Conservation (phyloP, 352 stramenopile species). For the Pythium vanterpoolii region DNA sequence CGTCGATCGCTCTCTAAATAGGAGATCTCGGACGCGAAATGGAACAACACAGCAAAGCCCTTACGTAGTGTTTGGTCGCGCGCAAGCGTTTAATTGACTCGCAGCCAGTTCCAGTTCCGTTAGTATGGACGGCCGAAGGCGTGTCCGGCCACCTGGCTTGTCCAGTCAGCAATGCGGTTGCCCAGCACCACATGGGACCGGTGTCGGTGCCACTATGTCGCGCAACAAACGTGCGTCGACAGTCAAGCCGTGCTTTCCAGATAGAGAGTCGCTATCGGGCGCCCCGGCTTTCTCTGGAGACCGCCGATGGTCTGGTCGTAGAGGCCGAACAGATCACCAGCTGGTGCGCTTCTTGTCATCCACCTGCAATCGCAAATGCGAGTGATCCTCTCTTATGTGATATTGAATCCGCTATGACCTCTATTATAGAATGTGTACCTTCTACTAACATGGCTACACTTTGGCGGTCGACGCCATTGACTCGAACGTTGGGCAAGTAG, state of each 20-base stretch:
- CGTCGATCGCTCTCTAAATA: background rate
- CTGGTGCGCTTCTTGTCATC: background rate
- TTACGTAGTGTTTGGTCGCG: too few species aligned
- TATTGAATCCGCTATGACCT: conserved; percentile 6
- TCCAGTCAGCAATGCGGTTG: conserved; percentile 10
- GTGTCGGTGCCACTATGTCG: too few species aligned
- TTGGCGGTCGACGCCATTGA: conserved; percentile 23
- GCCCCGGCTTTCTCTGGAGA: conserved; percentile 7
- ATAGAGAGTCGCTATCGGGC: too few species aligned
- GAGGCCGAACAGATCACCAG: background rate
- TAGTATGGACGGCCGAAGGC: background rate
- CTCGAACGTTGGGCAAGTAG: conserved; percentile 37
- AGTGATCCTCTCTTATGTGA: background rate
- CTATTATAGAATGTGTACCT: conserved; percentile 6
- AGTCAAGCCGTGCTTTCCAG: too few species aligned
- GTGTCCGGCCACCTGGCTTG: background rate
- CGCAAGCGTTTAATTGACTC: too few species aligned
- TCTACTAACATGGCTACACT: conserved; percentile 17
- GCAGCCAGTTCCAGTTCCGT: too few species aligned
- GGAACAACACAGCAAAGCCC: background rate
- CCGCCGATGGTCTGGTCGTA: background rate
- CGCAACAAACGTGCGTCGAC: too few species aligned
- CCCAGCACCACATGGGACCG: too few species aligned
- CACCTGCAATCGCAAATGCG: background rate
- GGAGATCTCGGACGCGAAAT: background rate